phyloP scores from a whole-genome alignment of 805 yeast species.

The Metschnikowia peoriensis region DNA sequence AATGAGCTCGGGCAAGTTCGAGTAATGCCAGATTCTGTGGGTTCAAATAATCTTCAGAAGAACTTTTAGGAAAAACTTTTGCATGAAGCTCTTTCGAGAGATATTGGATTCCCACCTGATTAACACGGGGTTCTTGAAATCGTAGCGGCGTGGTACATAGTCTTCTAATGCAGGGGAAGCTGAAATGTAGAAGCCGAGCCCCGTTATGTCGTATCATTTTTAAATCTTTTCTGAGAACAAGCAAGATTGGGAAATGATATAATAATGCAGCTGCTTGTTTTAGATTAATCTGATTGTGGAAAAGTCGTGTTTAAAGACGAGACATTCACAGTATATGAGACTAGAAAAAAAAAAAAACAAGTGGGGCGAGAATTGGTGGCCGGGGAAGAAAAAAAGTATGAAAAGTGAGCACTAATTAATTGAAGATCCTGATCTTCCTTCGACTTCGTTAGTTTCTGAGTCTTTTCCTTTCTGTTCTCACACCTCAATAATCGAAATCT shows the following conservation, averaged over 20 bases:
- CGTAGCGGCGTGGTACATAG: conserved; percentile 1
- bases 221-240: no score
- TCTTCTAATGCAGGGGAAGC: not conserved
- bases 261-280: not conserved
- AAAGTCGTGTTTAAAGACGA: not conserved
- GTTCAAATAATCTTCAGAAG: conserved; percentile 27
- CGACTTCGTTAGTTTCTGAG: not conserved
- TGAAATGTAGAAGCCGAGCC: not conserved
- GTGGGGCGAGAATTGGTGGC: not conserved
- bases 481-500: not conserved
- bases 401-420: not conserved
- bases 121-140: conserved; percentile 51
- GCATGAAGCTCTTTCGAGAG: conserved; percentile 55
- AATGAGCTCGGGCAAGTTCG: conserved; percentile 57
- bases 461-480: not conserved
- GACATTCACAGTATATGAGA: not conserved
- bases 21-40: conserved; percentile 30
- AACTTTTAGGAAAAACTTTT: conserved; percentile 55
- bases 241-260: no score
- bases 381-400: not conserved
- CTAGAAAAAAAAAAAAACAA: no score
- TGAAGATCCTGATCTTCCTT: not conserved
- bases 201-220: conserved; percentile 6
- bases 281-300: not conserved
- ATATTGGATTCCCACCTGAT: conserved; percentile 81